Base-by-base conservation (phyloP, 805 yeast genomes). In the Clavispora asparagi region DNA sequence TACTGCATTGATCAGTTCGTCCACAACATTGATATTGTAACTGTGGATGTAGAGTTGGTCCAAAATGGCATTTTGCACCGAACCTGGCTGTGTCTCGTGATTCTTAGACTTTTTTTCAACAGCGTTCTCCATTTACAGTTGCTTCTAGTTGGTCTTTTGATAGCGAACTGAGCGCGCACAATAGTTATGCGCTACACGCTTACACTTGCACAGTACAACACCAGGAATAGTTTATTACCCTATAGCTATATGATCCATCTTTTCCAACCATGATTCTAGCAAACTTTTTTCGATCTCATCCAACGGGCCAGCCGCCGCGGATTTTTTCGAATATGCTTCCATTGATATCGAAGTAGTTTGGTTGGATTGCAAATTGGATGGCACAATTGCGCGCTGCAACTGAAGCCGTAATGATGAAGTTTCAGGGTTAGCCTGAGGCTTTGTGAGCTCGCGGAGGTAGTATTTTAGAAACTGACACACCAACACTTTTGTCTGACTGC, bases 201-300 rank as follows among this genome's bases (percentile, higher is more conserved):
- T 29, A 29, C 32, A 3, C 14, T 6, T 29, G 14, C 13, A 29
- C 13, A n/a, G 2, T 32, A 12, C 19, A 14, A 17, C 25, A n/a
- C 9, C n/a, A 14, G 12, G 23, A 8, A 17, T 2, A 7, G 35
- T 31, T 17, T 17, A 33, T 17, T 33, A 25, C 16, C 37, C 37
- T 16, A 17, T 17, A 16, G 37, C 10, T 8, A 33, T 16, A 7
- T 37, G 40, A 11, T 28, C 51, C 71, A 68, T 67, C 41, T 60
- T 61, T 36, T 68, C 70, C n/a, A 71, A 61, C 77, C 77, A 72
- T 7, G 72, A 61, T 27, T 65, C 70, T 29, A 70, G 54, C 29
- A 72, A 59, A 43, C 73, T 70, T 13, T 57, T 55, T 46, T 71
- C 76, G 16, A 72, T 70, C 33, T 71, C 77, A 47, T 71, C 75